Evolutionary conservation across 768 basidiomycete genomes (phyloP).

Genomic region (Lactarius pseudohatsudake): DNA sequence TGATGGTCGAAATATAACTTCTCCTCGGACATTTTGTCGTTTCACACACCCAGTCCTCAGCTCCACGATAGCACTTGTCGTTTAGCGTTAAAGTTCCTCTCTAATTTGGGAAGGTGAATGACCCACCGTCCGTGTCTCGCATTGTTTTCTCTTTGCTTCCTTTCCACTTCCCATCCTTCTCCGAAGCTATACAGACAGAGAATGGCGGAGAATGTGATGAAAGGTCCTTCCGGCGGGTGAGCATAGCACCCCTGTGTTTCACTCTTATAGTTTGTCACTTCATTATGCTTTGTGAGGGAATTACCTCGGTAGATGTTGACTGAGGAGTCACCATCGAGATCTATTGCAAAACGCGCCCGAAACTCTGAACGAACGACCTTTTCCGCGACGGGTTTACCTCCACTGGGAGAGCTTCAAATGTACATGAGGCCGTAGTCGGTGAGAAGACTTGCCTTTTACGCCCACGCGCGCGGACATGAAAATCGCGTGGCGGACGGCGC

Average conservation of each 20-base stretch:
- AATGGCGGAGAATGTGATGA: constrained; percentile 1
- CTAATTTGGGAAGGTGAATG: constrained; percentile 8
- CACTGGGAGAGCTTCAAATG: not conserved
- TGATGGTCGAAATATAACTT: not conserved
- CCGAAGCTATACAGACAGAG: constrained; percentile 6
- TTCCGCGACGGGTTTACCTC: not conserved
- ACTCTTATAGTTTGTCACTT: not conserved
- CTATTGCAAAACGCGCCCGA: not conserved
- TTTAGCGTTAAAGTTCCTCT: not conserved
- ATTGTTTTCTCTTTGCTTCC: constrained; percentile 4
- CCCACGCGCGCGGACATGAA: constrained; percentile 2
- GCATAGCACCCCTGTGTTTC: not conserved
- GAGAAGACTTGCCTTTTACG: constrained; percentile 13
- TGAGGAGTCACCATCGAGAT: not conserved
- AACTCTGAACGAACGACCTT: not conserved
- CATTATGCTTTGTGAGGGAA: not conserved
- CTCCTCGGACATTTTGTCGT: not conserved
- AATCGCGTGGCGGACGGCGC: not conserved
- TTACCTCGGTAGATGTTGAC: not conserved
- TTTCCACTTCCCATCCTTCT: constrained; percentile 9
- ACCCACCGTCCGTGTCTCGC: not conserved
- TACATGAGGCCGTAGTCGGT: not conserved
- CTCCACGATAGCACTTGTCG: not conserved
- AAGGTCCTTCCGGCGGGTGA: not conserved
- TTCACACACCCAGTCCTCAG: not conserved